Conservation (phyloP, 169 alveolate genomes). For the Cryptosporidium muris region DNA sequence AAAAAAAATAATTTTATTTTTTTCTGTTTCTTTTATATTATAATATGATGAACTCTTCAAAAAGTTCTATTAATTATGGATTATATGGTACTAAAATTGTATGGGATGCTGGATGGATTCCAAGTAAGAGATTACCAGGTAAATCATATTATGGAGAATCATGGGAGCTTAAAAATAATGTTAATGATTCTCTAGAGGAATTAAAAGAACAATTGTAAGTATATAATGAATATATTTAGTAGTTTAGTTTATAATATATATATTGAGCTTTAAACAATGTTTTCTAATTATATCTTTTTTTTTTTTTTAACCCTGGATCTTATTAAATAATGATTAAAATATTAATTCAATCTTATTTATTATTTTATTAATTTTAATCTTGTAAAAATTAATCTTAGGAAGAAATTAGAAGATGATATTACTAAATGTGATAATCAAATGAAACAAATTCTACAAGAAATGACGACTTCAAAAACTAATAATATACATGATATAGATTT, state of each 20-base stretch:
- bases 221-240: neutral
- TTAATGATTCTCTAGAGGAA: slow-evolving; percentile 38
- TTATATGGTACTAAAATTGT: slow-evolving; percentile 56
- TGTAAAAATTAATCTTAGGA: slow-evolving; percentile 6
- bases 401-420: slow-evolving; percentile 28
- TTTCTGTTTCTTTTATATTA: too few relatives aligned
- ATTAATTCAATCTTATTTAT: neutral
- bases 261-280: too few relatives aligned
- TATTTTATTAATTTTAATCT: neutral
- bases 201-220: slow-evolving; percentile 44
- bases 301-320: too few relatives aligned
- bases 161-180: slow-evolving; percentile 54
- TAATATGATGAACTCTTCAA: too few relatives aligned
- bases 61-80: slow-evolving; percentile 61
- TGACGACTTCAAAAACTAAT: slow-evolving; percentile 9
- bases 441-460: slow-evolving; percentile 46
- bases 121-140: slow-evolving; percentile 23
- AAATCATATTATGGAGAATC: slow-evolving; percentile 63
- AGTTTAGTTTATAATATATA: neutral
- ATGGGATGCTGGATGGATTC: slow-evolving; percentile 70
- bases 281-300: too few relatives aligned
- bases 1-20: too few relatives aligned
- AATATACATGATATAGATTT: slow-evolving; percentile 18
- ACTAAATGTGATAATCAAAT: slow-evolving; percentile 38
- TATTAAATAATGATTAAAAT: too few relatives aligned